phyloP scores from a whole-genome alignment of 2,329 filamentous ascomycete species.

The Parafenestella ontariensis region DNA sequence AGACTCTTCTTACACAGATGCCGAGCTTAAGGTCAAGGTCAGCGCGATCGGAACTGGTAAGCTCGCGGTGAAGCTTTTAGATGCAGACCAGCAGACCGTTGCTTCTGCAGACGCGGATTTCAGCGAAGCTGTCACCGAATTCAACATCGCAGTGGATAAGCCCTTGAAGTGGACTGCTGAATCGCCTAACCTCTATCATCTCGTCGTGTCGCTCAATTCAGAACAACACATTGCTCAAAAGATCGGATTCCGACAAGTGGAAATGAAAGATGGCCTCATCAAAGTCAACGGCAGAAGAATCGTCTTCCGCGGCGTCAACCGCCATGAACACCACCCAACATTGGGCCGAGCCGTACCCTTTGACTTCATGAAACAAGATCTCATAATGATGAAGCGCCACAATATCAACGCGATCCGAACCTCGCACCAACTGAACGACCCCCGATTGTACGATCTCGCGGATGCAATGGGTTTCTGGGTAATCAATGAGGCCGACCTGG shows the following conservation, averaged over 20 bases:
- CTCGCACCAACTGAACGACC: slow-evolving; percentile 72
- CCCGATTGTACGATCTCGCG: slow-evolving; percentile 64
- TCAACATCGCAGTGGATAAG: slow-evolving; percentile 56
- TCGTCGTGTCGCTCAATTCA: slow-evolving; percentile 55
- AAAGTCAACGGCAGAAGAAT: slow-evolving; percentile 69
- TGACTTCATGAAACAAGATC: slow-evolving; percentile 67
- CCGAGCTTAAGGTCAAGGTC: slow-evolving; percentile 59
- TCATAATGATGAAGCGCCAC: slow-evolving; percentile 72
- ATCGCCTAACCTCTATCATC: slow-evolving; percentile 66
- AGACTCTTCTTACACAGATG: slow-evolving; percentile 60
- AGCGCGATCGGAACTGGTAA: slow-evolving; percentile 49
- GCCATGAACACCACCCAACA: slow-evolving; percentile 73
- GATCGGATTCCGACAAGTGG: slow-evolving; percentile 70
- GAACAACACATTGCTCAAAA: slow-evolving; percentile 58
- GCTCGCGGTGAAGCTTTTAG: slow-evolving; percentile 55
- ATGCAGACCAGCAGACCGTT: slow-evolving; percentile 46
- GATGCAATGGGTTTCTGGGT: slow-evolving; percentile 74
- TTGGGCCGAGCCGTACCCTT: slow-evolving; percentile 69
- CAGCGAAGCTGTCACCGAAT: slow-evolving; percentile 20
- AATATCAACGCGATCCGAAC: slow-evolving; percentile 75
- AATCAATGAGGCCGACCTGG: slow-evolving; percentile 62
- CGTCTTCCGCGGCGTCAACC: slow-evolving; percentile 69
- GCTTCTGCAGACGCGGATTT: slow-evolving; percentile 18
- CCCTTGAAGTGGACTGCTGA: slow-evolving; percentile 74
- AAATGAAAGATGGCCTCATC: slow-evolving; percentile 66